Percentiles rank a stretch among this genome's conserved stretches.
phyloP scores from a whole-genome alignment of 257 asterid species.

The Misopates orontium region DNA sequence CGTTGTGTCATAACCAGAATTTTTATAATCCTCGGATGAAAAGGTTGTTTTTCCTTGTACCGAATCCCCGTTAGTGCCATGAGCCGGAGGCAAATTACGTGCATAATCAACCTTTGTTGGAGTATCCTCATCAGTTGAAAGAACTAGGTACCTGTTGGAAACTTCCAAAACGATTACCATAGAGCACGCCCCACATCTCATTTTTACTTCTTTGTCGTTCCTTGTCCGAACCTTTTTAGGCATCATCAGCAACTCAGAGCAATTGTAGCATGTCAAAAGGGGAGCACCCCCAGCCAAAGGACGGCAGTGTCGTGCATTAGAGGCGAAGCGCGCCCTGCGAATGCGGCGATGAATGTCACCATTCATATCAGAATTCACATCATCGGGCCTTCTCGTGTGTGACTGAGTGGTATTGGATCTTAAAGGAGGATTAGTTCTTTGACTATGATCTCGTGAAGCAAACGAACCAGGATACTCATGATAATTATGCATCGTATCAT shows the following conservation, averaged over 20 bases:
- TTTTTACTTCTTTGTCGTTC: constrained; percentile 40
- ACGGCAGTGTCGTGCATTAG: constrained; percentile 41
- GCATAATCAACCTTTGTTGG: constrained; percentile 30
- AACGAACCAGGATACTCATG: constrained; percentile 28
- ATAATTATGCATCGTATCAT: constrained; percentile 34
- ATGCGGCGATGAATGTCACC: constrained; percentile 36
- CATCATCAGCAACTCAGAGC: constrained; percentile 64
- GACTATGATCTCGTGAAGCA: constrained; percentile 38
- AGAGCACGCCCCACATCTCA: constrained; percentile 80
- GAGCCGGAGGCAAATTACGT: constrained; percentile 15
- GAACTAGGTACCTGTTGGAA: constrained; percentile 40
- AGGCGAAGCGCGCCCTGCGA: constrained; percentile 36
- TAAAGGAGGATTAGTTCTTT: constrained; percentile 32
- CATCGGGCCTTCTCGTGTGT: constrained; percentile 56
- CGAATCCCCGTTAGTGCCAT: constrained; percentile 26
- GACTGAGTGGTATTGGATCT: constrained; percentile 41
- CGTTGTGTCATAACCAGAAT: constrained; percentile 43
- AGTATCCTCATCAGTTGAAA: constrained; percentile 36
- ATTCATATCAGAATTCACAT: constrained; percentile 52
- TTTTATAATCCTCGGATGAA: constrained; percentile 64
- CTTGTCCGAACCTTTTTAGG: constrained; percentile 48
- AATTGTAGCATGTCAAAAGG: constrained; percentile 64
- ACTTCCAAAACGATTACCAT: constrained; percentile 44
- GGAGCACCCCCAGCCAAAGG: constrained; percentile 94
- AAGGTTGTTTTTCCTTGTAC: constrained; percentile 44